Evolutionary conservation across 805 yeast species (phyloP).

Genomic region (Cyberlindnera sargentensis): DNA sequence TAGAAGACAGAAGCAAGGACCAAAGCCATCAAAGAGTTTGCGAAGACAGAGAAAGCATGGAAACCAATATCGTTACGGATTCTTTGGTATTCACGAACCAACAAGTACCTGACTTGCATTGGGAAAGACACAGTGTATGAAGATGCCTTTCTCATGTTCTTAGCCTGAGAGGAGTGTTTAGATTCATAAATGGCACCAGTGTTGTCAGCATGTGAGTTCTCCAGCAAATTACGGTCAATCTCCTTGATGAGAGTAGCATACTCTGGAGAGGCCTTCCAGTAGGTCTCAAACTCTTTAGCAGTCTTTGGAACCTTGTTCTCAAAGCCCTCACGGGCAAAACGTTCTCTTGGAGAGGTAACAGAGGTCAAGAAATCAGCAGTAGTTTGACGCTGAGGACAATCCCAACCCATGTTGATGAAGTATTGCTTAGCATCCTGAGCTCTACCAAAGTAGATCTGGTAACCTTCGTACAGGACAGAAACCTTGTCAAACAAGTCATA

Average conservation of each 20-base stretch:
- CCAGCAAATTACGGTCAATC: slow-evolving; percentile 6
- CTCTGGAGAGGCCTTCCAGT: slow-evolving; percentile 42
- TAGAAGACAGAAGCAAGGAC: slow-evolving; percentile 53
- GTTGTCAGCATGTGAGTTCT: slow-evolving; percentile 29
- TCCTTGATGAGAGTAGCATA: slow-evolving; percentile 18
- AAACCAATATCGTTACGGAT: slow-evolving; percentile 40
- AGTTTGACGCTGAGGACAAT: slow-evolving; percentile 50
- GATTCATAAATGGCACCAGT: slow-evolving; percentile 30
- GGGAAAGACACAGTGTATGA: slow-evolving; percentile 45
- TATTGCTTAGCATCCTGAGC: slow-evolving; percentile 39
- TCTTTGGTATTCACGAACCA: slow-evolving; percentile 42
- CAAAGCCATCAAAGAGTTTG: slow-evolving; percentile 47
- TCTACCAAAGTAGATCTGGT: slow-evolving; percentile 48
- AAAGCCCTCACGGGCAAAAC: slow-evolving; percentile 35
- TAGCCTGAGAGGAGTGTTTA: slow-evolving; percentile 47
- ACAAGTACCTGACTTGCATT: slow-evolving; percentile 44
- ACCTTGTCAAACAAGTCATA: slow-evolving; percentile 50
- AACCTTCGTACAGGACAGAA: slow-evolving; percentile 46
- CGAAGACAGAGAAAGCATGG: slow-evolving; percentile 34
- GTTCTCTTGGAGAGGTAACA: slow-evolving; percentile 47
- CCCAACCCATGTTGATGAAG: slow-evolving; percentile 48
- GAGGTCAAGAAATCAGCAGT: slow-evolving; percentile 55
- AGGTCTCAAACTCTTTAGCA: slow-evolving; percentile 42
- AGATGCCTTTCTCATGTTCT: slow-evolving; percentile 38
- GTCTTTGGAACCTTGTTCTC: slow-evolving; percentile 47